Percentiles rank a stretch among this genome's conserved stretches.
phyloP scores from a whole-genome alignment of 2,329 filamentous ascomycete genomes.

The Hypoxylon sp. region DNA sequence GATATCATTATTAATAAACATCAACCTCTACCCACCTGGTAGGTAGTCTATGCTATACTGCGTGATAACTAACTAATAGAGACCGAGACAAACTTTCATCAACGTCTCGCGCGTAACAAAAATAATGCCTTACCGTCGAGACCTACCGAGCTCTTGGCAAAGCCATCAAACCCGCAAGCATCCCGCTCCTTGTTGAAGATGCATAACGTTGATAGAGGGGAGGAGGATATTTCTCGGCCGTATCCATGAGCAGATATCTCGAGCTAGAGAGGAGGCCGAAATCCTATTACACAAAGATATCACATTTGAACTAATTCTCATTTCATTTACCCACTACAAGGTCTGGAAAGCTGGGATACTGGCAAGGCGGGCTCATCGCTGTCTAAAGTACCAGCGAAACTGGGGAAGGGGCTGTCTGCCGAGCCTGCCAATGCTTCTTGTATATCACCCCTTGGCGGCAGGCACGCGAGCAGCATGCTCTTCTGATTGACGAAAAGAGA shows the following conservation, averaged over 20 bases:
- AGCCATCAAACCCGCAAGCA: slow-evolving; percentile 13
- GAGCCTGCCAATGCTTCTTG: slow-evolving; percentile 7
- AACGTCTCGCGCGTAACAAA: slow-evolving; percentile 16
- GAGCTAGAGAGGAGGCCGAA: not conserved
- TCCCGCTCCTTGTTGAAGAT: slow-evolving; percentile 6
- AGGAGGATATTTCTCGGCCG: not conserved
- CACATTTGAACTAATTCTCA: not conserved
- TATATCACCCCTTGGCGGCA: slow-evolving; percentile 11
- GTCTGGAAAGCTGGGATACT: slow-evolving; percentile 1
- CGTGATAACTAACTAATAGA: not conserved
- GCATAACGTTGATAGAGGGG: slow-evolving; percentile 7
- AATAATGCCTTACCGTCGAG: slow-evolving; percentile 6
- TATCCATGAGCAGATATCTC: not conserved
- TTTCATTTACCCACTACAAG: not conserved
- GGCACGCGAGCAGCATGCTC: not conserved
- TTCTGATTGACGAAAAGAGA: slow-evolving; percentile 7
- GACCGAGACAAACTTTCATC: not conserved
- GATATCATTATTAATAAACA: no score
- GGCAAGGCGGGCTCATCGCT: slow-evolving; percentile 13
- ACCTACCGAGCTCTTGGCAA: not conserved
- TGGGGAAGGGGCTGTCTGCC: slow-evolving; percentile 2
- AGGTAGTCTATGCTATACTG: slow-evolving; percentile 10
- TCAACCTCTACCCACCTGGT: not conserved
- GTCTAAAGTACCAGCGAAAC: slow-evolving; percentile 11
- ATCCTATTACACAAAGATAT: not conserved